A percentile compares a stretch with the other conserved stretches of the same genome.
These are phyloP conservation scores for Eutrema salsugineum DNA, from an alignment of 441 rosid genomes.

Conservation along the genomic window DNA sequence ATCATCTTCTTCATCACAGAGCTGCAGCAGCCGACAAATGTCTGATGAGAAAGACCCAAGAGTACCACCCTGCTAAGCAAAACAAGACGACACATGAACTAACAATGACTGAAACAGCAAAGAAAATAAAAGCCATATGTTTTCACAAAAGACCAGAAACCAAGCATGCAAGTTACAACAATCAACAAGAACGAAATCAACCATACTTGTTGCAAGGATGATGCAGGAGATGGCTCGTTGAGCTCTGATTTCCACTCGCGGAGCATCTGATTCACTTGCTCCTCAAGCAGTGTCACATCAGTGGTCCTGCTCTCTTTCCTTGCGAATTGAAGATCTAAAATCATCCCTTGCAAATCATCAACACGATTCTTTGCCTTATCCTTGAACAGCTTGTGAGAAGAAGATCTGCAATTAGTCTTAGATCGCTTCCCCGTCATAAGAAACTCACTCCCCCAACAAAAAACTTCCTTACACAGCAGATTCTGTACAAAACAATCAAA, in stretches of 20 bases:
- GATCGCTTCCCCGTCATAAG: constrained; percentile 64
- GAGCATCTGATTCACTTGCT: constrained; percentile 99
- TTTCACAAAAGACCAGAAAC: not conserved
- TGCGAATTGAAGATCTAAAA: constrained; percentile 88
- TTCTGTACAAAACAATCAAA: no score
- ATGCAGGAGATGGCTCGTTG: constrained; percentile 95
- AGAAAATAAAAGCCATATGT: not conserved
- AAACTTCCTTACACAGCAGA: no score
- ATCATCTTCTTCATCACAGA: constrained; percentile 96
- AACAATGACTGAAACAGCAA: not conserved
- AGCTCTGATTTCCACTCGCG: constrained; percentile 99
- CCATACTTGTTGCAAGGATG: constrained; percentile 93
- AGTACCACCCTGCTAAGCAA: constrained; percentile 71
- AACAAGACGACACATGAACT: not conserved
- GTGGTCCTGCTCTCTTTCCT: constrained; percentile 78
- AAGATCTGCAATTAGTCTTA: constrained; percentile 80
- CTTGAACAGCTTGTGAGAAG: constrained; percentile 93
- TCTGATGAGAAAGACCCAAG: constrained; percentile 88
- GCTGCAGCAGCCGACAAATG: constrained; percentile 89
- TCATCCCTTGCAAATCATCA: constrained; percentile 93
- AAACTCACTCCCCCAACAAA: no score
- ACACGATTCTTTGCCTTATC: constrained; percentile 97
- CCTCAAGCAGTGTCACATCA: constrained; percentile 85
- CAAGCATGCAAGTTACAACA: constrained; percentile 8
- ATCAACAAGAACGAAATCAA: not conserved